Percentiles rank a stretch among this genome's conserved stretches.
Evolutionary conservation across 805 yeast species (phyloP).

Genomic region (Starmerella tilneyi): DNA sequence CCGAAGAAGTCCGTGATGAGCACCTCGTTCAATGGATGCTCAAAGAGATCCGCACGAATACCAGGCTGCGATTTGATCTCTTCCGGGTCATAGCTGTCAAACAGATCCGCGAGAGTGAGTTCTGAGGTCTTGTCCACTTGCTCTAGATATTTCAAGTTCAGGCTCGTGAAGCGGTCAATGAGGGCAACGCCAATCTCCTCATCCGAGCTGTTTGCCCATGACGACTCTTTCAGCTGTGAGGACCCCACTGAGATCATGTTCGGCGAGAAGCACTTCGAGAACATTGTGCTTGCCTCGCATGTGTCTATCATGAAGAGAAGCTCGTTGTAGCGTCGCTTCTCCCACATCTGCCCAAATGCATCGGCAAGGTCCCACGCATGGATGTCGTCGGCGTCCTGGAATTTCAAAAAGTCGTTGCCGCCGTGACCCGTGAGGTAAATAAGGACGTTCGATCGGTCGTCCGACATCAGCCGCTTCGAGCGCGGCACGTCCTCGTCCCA

Average conservation of each 20-base stretch:
- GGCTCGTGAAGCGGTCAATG: constrained; percentile 91
- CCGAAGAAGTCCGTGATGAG: constrained; percentile 90
- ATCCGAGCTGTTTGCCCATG: constrained; percentile 93
- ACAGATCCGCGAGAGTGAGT: constrained; percentile 68
- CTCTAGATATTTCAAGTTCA: constrained; percentile 80
- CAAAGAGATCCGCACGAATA: constrained; percentile 69
- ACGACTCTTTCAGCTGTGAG: constrained; percentile 73
- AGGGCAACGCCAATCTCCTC: constrained; percentile 95
- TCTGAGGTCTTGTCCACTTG: constrained; percentile 64
- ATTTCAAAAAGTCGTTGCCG: constrained; percentile 91
- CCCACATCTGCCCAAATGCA: constrained; percentile 95
- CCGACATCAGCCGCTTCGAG: constrained; percentile 80
- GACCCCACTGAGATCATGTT: constrained; percentile 90
- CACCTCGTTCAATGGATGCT: constrained; percentile 56
- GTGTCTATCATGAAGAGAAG: constrained; percentile 97
- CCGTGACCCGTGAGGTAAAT: constrained; percentile 98
- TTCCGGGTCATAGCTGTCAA: constrained; percentile 72
- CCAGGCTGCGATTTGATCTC: constrained; percentile 90
- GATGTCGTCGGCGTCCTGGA: constrained; percentile 97
- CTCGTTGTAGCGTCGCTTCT: constrained; percentile 88
- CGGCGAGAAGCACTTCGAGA: constrained; percentile 81
- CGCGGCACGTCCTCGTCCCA: constrained; percentile 94
- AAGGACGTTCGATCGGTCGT: constrained; percentile 87
- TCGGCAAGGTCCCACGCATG: constrained; percentile 93
- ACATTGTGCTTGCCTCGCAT: constrained; percentile 98